Evolutionary conservation across 2,329 filamentous ascomycete genomes (phyloP).

Genomic region (Acrocalymma vagum): DNA sequence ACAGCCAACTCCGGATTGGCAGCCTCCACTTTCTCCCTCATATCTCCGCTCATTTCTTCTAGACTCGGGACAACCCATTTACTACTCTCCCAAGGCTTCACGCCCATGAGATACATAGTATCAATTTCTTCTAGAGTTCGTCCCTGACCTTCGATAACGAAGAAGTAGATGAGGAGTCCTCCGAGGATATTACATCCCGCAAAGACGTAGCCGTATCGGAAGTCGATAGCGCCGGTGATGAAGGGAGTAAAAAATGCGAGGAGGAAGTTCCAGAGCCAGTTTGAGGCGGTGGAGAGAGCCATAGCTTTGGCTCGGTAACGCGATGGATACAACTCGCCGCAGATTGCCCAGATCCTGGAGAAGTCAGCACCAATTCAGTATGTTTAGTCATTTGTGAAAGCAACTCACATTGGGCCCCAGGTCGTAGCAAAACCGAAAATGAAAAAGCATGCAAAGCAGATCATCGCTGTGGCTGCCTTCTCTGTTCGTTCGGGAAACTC

Average conservation of each 20-base stretch:
- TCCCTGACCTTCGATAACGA: constrained; percentile 77
- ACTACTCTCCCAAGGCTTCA: constrained; percentile 69
- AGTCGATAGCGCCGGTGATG: constrained; percentile 75
- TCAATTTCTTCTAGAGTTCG: constrained; percentile 81
- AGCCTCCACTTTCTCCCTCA: constrained; percentile 29
- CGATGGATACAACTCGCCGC: constrained; percentile 70
- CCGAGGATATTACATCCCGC: constrained; percentile 73
- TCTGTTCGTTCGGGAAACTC: constrained; percentile 32
- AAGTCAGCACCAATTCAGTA: no score
- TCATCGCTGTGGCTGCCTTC: constrained; percentile 61
- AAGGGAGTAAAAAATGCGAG: constrained; percentile 78
- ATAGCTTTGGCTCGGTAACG: constrained; percentile 56
- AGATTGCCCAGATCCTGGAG: no score
- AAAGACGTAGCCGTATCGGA: constrained; percentile 78
- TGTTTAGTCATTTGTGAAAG: no score
- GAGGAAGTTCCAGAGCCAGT: constrained; percentile 54
- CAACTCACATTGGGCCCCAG: constrained; percentile 67
- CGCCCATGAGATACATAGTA: constrained; percentile 70
- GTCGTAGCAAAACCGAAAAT: constrained; percentile 72
- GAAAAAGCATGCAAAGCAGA: constrained; percentile 73
- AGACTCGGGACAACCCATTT: constrained; percentile 54
- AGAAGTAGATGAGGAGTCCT: constrained; percentile 75
- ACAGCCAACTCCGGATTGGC: constrained; percentile 27
- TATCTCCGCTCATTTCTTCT: constrained; percentile 33
- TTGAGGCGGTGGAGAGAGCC: constrained; percentile 52